Evolutionary conservation across 2,329 filamentous ascomycete species (phyloP).

Genomic region (Tolypocladium ophioglossoides): DNA sequence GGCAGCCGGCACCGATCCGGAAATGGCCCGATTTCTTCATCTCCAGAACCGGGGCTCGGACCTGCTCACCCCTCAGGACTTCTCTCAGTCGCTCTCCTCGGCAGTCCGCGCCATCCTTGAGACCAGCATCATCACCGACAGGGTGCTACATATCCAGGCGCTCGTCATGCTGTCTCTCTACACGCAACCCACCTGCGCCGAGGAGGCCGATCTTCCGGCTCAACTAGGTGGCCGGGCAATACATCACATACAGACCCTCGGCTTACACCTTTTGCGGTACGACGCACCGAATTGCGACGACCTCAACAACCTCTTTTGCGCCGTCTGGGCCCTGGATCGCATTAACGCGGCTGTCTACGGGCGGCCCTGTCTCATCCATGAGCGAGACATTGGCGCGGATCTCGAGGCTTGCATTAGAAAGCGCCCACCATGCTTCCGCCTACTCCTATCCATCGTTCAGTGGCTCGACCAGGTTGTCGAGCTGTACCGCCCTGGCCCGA

Average conservation of each 20-base stretch:
- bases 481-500: conserved; percentile 45
- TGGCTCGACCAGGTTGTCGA: conserved; percentile 49
- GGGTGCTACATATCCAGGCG: conserved; percentile 44
- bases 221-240: conserved; percentile 42
- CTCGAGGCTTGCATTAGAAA: conserved; percentile 38
- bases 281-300: conserved; percentile 28
- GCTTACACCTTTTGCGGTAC: conserved; percentile 39
- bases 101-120: conserved; percentile 40
- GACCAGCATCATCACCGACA: conserved; percentile 41
- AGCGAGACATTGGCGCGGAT: conserved; percentile 46
- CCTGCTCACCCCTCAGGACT: conserved; percentile 33
- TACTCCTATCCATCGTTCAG: conserved; percentile 43
- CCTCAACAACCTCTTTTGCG: conserved; percentile 42
- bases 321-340: conserved; percentile 50
- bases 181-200: conserved; percentile 41
- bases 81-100: conserved; percentile 35
- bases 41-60: conserved; percentile 26
- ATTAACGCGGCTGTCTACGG: conserved; percentile 51
- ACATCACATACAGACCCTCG: conserved; percentile 45
- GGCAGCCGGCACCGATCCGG: conserved; percentile 39
- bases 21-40: conserved; percentile 32
- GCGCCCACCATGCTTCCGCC: conserved; percentile 43
- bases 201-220: conserved; percentile 44
- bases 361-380: conserved; percentile 48
- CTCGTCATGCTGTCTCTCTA: conserved; percentile 47